phyloP scores from a whole-genome alignment of 768 basidiomycete species.

The Gyrodon lividus region DNA sequence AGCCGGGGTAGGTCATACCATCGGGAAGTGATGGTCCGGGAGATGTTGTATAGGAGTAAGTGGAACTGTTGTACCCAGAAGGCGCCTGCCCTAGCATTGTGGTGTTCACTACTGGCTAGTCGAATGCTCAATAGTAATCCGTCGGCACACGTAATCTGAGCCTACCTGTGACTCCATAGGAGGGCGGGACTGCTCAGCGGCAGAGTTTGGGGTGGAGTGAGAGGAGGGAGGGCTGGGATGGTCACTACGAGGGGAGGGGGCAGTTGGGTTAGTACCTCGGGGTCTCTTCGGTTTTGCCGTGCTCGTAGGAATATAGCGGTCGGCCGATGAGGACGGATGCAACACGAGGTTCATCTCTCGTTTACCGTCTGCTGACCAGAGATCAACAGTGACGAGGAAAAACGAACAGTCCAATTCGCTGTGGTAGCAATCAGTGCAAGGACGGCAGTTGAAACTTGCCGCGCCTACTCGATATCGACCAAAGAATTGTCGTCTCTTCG shows the following conservation, averaged over 20 bases:
- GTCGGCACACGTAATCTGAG: neutral
- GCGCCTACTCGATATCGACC: slow-evolving; percentile 74
- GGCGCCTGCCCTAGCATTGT: slow-evolving; percentile 36
- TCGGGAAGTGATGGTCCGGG: slow-evolving; percentile 41
- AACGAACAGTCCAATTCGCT: slow-evolving; percentile 87
- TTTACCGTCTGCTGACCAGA: slow-evolving; percentile 83
- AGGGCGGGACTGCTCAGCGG: slow-evolving; percentile 35
- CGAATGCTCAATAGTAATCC: neutral
- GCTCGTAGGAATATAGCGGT: slow-evolving; percentile 61
- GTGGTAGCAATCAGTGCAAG: slow-evolving; percentile 5
- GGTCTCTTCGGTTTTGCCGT: slow-evolving; percentile 36
- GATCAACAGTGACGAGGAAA: slow-evolving; percentile 88
- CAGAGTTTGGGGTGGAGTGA: slow-evolving; percentile 48
- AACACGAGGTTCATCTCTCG: slow-evolving; percentile 88
- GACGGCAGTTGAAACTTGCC: neutral
- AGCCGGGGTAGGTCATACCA: slow-evolving; percentile 39
- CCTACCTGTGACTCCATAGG: slow-evolving; percentile 47
- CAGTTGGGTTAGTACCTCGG: slow-evolving; percentile 34
- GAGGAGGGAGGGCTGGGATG: slow-evolving; percentile 48
- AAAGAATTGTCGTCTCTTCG: slow-evolving; percentile 62
- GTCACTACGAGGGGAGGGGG: slow-evolving; percentile 31
- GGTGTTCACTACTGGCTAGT: slow-evolving; percentile 35
- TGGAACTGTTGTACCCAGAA: slow-evolving; percentile 41
- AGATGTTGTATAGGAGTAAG: slow-evolving; percentile 46
- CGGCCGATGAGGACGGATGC: slow-evolving; percentile 71